Percentiles rank a stretch among this genome's conserved stretches.
Evolutionary conservation across 2,329 filamentous ascomycete species (phyloP).

Genomic region (Penicillium sp.): DNA sequence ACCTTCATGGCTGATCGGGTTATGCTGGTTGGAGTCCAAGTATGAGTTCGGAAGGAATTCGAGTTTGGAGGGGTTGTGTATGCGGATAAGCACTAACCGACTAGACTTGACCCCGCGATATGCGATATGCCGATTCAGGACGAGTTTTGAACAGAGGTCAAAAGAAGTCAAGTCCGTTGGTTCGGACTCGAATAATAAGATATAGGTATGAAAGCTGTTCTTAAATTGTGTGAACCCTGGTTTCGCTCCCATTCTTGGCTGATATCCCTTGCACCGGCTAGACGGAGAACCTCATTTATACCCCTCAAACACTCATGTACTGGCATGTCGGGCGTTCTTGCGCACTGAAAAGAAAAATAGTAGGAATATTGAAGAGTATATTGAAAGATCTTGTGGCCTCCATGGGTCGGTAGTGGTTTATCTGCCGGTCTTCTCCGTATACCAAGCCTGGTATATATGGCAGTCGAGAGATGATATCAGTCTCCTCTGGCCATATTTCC

Average conservation of each 20-base stretch:
- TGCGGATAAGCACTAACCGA: constrained; percentile 2
- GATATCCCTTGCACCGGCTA: not conserved
- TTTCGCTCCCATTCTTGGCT: not conserved
- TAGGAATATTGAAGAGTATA: not conserved
- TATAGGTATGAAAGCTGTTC: not conserved
- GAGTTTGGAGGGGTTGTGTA: not conserved
- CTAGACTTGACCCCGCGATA: constrained; percentile 1
- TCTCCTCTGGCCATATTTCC: not conserved
- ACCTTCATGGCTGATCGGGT: constrained; percentile 11
- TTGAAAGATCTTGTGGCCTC: not conserved
- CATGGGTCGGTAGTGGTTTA: not conserved
- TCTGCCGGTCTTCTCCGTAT: not conserved
- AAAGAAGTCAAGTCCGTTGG: not conserved
- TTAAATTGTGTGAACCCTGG: not conserved
- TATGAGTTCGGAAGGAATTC: not conserved
- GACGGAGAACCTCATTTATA: not conserved
- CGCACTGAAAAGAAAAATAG: not conserved
- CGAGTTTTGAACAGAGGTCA: not conserved
- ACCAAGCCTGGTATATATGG: not conserved
- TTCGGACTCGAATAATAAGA: not conserved
- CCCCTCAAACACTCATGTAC: not conserved
- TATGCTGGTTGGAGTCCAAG: not conserved
- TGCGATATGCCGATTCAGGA: not conserved
- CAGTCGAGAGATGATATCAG: not conserved
- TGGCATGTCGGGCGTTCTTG: not conserved